Evolutionary conservation across 78 protist species (phyloP), one percentile per base, ranked within the genome.

Genomic region (Chrysochromulina parva): DNA sequence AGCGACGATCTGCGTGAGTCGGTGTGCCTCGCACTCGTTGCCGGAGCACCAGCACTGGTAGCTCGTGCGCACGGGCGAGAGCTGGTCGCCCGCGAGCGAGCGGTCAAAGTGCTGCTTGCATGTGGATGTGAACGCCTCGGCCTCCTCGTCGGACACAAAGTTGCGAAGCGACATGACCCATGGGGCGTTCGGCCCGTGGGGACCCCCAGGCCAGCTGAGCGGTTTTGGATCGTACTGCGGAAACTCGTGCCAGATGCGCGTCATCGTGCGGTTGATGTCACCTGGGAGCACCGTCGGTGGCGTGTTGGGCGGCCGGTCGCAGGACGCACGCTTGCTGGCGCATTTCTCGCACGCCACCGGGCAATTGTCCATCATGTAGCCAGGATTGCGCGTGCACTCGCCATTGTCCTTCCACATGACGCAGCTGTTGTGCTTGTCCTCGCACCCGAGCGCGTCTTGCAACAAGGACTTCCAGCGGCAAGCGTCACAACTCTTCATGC

Each of bases 1-100:
- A 4, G 55, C 54, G 38, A 74, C 57, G 20, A 2, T 4, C 22
- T 6, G 6, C 14, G 54, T 48, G 11, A 1, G 24, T 57, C 26
- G 57, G 55, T 74, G 17, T 4, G 13, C 52, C 14, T 1, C 0
- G 55, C 84, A 74, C 53, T 11, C 84, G 55, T 50, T 48, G 20
- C 7, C 24, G 20, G 84, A 74, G 55, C 84, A 74, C 84, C 84
- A 74, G 55, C 57, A 74, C 84, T 74, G 84, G 58, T 65, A 3
- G 71, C 71, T 65, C 58, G 84, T 74, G 84, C 84, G 84, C 38
- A 74, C 84, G 26, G 84, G 84, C 53, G 84, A 74, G 28, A 74
- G 57, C n/a, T 3, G 55, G 84, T 74, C 84, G 84, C 84, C 84
- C 28, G 84, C 84, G 84, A 74, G 84, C 6, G 58, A 50, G 19